Evolutionary conservation across 371 early-diverging fungal genomes (phyloP).

Genomic region (Cokeromyces recurvatus): DNA sequence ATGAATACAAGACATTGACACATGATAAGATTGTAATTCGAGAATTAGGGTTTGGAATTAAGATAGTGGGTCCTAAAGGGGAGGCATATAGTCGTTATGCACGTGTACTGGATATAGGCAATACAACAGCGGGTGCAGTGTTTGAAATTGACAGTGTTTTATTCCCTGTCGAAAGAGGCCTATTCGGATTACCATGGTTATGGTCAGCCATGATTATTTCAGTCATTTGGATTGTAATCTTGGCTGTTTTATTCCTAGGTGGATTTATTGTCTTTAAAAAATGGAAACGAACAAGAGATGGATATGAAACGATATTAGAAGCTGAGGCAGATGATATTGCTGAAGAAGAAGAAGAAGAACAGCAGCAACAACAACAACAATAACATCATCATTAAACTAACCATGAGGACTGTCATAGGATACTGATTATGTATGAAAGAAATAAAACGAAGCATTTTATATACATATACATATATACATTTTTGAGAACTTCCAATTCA

Average conservation of each 20-base stretch:
- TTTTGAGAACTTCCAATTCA: no score
- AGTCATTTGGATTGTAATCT: neutral
- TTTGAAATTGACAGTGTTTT: constrained; percentile 37
- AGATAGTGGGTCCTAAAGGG: constrained; percentile 21
- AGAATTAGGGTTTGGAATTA: constrained; percentile 19
- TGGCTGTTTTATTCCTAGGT: neutral
- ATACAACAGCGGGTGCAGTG: constrained; percentile 29
- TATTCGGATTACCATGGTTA: constrained; percentile 29
- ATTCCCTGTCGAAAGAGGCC: constrained; percentile 30
- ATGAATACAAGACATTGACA: constrained; percentile 39
- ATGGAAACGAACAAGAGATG: constrained; percentile 14
- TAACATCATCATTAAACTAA: no score
- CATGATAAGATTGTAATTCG: constrained; percentile 26
- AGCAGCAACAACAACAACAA: no score
- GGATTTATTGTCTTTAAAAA: constrained; percentile 6
- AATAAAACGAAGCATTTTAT: no score
- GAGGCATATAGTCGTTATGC: constrained; percentile 16
- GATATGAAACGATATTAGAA: constrained; percentile 13
- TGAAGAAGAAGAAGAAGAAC: no score
- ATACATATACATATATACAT: no score
- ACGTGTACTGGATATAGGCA: constrained; percentile 25
- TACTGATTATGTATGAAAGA: no score
- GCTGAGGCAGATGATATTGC: no score
- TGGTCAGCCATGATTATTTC: constrained; percentile 29
- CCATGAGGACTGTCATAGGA: no score